phyloP scores from a whole-genome alignment of 2,329 filamentous ascomycete species.

The Ascochyta pisi region DNA sequence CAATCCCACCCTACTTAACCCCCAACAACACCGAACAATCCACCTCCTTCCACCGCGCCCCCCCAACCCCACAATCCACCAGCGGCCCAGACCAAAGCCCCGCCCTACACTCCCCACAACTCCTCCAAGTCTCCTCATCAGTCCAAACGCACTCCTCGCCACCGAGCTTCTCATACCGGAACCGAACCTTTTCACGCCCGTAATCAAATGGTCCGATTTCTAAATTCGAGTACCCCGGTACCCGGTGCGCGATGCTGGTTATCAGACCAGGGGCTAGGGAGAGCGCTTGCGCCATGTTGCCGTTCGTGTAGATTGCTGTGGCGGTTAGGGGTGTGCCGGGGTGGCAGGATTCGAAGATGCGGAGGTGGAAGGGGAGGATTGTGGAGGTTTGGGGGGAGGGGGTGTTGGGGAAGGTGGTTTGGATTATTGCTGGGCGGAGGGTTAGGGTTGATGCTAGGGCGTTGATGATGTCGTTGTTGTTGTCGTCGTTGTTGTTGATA shows the following conservation, averaged over 20 bases:
- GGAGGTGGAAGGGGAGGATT: constrained; percentile 22
- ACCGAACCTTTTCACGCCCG: background rate
- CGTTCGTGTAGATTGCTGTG: constrained; percentile 4
- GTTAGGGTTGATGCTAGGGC: background rate
- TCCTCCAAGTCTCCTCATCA: constrained; percentile 21
- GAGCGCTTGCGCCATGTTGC: constrained; percentile 4
- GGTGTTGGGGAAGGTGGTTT: background rate
- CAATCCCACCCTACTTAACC: background rate
- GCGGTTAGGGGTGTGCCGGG: background rate
- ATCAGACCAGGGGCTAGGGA: background rate
- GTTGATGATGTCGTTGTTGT: no score
- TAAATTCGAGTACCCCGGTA: constrained; percentile 7
- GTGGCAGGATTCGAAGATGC: constrained; percentile 6
- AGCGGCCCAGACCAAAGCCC: constrained; percentile 7
- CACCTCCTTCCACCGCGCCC: background rate
- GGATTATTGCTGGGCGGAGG: constrained; percentile 4
- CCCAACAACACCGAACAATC: constrained; percentile 9
- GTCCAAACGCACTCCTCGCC: constrained; percentile 20
- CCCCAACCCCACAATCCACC: constrained; percentile 1
- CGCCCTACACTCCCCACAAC: constrained; percentile 28
- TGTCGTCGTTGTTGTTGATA: no score
- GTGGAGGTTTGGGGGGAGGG: background rate
- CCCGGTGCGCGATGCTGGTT: constrained; percentile 6
- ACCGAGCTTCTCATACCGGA: constrained; percentile 2
- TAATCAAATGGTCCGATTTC: constrained; percentile 17